Percentiles rank a stretch among this genome's conserved stretches.
These are phyloP conservation scores for Styphnolobium japonicum DNA, from an alignment of 306 rosid species.

Conservation along the genomic window DNA sequence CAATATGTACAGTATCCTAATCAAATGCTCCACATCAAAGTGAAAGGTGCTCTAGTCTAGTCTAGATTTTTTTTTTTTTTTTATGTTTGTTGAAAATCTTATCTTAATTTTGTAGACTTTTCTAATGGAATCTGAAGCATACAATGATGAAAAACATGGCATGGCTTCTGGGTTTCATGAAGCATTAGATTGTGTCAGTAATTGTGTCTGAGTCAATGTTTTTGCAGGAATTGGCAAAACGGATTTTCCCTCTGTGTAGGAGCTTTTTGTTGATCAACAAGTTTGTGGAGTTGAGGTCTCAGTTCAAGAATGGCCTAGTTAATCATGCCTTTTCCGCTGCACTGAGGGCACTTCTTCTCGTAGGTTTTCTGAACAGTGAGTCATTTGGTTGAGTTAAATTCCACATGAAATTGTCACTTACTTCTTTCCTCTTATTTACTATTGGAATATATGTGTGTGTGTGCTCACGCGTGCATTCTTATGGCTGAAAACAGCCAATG, in stretches of 20 bases:
- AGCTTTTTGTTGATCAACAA: constrained; percentile 75
- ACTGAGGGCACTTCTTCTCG: constrained; percentile 85
- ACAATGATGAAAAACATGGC: neutral
- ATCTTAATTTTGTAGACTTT: neutral
- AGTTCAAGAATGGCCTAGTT: constrained; percentile 88
- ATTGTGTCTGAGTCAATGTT: constrained; percentile 23
- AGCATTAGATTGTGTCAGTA: neutral
- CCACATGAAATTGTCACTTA: constrained; percentile 5
- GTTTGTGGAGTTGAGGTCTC: constrained; percentile 88
- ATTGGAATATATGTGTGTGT: neutral
- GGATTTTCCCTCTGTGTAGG: constrained; percentile 82
- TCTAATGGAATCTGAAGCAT: constrained; percentile 9
- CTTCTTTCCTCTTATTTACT: neutral
- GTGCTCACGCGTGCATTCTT: neutral
- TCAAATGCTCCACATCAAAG: neutral
- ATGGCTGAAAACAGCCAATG: neutral
- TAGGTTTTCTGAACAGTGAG: constrained; percentile 47
- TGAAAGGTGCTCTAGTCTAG: neutral
- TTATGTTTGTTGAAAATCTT: neutral
- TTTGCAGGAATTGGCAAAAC: constrained; percentile 87
- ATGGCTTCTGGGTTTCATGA: neutral
- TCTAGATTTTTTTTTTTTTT: neutral
- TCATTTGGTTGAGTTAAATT: constrained; percentile 31
- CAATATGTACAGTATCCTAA: neutral
- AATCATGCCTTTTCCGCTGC: constrained; percentile 99